Percentiles rank a stretch among this genome's conserved stretches.
phyloP scores from a whole-genome alignment of 106 monocot species.

The Gastrodia elata region DNA sequence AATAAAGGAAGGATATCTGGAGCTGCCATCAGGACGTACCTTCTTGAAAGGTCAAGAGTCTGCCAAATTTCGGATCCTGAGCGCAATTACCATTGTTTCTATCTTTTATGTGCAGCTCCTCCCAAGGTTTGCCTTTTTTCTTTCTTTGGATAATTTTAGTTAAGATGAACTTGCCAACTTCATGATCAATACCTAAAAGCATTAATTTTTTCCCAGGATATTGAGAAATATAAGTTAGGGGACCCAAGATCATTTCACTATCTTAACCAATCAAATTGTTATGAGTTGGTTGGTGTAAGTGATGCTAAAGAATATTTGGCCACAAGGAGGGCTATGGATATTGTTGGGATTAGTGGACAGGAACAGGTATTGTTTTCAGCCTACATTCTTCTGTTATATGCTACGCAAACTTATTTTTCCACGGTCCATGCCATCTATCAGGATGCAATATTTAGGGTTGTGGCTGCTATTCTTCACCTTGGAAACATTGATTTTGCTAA shows the following conservation, averaged over 20 bases:
- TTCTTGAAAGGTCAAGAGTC: constrained; percentile 61
- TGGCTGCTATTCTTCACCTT: no score
- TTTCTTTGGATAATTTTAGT: no score
- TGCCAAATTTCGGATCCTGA: constrained; percentile 66
- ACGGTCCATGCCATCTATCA: constrained; percentile 9
- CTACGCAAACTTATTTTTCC: neutral
- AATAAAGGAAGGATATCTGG: constrained; percentile 44
- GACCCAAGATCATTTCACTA: constrained; percentile 44
- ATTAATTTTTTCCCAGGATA: constrained; percentile 21
- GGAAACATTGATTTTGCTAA: no score
- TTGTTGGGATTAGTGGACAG: constrained; percentile 37
- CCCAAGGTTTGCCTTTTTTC: constrained; percentile 26
- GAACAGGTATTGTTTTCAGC: constrained; percentile 25
- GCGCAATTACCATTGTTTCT: constrained; percentile 67
- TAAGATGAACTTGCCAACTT: no score
- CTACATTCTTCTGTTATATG: neutral
- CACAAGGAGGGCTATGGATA: constrained; percentile 49
- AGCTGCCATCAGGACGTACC: constrained; percentile 58
- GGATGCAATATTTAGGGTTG: no score
- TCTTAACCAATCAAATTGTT: constrained; percentile 41
- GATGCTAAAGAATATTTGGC: constrained; percentile 41
- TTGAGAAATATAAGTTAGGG: constrained; percentile 31
- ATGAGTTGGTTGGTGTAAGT: constrained; percentile 36
- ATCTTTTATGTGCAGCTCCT: constrained; percentile 62
- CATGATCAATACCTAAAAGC: no score